phyloP scores from a whole-genome alignment of 306 rosid genomes.

The Castanea crenata region DNA sequence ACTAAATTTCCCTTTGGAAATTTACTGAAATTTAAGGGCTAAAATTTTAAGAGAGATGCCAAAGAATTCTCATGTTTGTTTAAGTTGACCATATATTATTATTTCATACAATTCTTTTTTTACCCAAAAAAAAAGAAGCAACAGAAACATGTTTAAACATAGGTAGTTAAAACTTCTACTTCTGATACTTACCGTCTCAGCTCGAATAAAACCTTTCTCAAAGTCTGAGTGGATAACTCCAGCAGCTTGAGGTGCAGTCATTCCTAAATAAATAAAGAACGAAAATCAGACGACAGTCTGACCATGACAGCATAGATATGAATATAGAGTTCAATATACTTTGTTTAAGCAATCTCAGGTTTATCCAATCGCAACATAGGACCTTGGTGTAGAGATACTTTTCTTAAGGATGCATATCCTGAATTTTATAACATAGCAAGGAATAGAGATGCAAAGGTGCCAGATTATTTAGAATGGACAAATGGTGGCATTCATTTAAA shows the following conservation, averaged over 20 bases:
- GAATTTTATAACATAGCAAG: no score
- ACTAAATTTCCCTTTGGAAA: not conserved
- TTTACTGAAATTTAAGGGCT: not conserved
- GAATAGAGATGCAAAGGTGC: no score
- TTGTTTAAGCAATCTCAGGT: slow-evolving; percentile 10
- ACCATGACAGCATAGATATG: not conserved
- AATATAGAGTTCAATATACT: slow-evolving; percentile 4
- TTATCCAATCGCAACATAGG: slow-evolving; percentile 14
- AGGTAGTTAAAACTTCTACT: slow-evolving; percentile 10
- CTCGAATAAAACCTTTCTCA: slow-evolving; percentile 98
- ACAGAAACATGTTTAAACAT: not conserved
- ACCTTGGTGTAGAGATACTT: not conserved
- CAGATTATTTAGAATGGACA: no score
- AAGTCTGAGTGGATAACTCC: slow-evolving; percentile 98
- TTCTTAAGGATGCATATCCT: no score
- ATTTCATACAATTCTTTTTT: not conserved
- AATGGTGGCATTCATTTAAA: no score
- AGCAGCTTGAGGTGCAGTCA: slow-evolving; percentile 99
- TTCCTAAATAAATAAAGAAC: slow-evolving; percentile 54
- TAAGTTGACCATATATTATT: not conserved
- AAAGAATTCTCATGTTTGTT: not conserved
- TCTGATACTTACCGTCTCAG: slow-evolving; percentile 73
- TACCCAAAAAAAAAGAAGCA: not conserved
- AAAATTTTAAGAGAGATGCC: not conserved
- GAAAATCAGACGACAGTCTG: slow-evolving; percentile 23